Evolutionary conservation across 257 asterid genomes (phyloP), one percentile per base, ranked within the genome.

Genomic region (Ligustrum vulgare): DNA sequence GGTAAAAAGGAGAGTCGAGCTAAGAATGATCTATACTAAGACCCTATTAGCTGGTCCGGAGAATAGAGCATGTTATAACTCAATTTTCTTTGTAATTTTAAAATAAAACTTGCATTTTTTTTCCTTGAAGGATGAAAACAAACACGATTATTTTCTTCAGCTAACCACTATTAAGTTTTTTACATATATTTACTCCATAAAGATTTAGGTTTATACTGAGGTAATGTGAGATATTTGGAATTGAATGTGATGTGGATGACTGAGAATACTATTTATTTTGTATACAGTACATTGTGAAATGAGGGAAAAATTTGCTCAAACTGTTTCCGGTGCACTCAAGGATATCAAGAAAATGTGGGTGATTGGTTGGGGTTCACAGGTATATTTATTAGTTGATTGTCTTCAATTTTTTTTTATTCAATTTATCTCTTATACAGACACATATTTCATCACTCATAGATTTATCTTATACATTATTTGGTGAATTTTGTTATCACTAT

Each of bases 321-420:
- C 64, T 84, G 77, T 81, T 94, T 87, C 98, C 98, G 96, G 89
- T 73, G 96, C 98, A 47, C 92, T 94, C 78, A 94, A 92, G 83
- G 98, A 96, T 16, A 80, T 94, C 51, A 94, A 92, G 84, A 98
- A 94, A 88, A 92, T 94, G 82, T 98, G 98, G 64, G 98, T 92
- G 64, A 92, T 94, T 62, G 98, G 98, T 67, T 94, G 98, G 98
- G 98, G 98, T 11, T 94, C 98, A 28, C 97, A 94, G 97, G 98
- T 94, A 73, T 56, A 15, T 31, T 39, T 64, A 23, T 37, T 41
- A 28, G 32, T 32, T 35, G 28, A n/a, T n/a, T n/a, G 0, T 5
- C 31, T 56, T 69, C 18, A 18, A 62, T 67, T 8, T 13, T 2
- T 51, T 39, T 47, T 28, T 71, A 5, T 5, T 11, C 54, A 13